Conservation (phyloP, 139 green algal species). For the Monoraphidium neglectum region DNA sequence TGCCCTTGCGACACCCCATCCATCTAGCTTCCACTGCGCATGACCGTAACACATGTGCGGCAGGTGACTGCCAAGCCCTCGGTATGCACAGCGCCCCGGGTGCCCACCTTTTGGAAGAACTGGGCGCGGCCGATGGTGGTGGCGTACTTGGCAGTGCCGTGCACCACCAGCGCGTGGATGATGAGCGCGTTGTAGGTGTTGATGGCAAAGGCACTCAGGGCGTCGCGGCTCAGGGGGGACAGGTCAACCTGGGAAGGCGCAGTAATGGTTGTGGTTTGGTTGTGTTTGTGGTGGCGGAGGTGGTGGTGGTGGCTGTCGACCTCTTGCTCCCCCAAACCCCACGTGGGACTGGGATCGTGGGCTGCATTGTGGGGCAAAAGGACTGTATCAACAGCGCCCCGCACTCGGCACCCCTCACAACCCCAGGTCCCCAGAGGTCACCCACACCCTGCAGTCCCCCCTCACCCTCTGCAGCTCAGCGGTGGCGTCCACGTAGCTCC, state of each 20-base stretch:
- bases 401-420: too few species aligned
- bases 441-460: not conserved
- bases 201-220: slow-evolving; percentile 88
- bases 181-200: slow-evolving; percentile 96
- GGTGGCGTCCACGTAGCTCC: slow-evolving; percentile 63
- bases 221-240: slow-evolving; percentile 46
- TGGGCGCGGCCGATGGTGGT: slow-evolving; percentile 28
- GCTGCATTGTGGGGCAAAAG: too few species aligned
- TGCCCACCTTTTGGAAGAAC: slow-evolving; percentile 50
- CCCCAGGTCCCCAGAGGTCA: too few species aligned
- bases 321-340: too few species aligned
- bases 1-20: too few species aligned
- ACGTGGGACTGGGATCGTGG: too few species aligned
- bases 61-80: not conserved
- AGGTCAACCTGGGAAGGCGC: slow-evolving; percentile 57
- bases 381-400: too few species aligned
- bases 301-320: too few species aligned
- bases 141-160: slow-evolving; percentile 25
- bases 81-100: not conserved
- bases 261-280: slow-evolving; percentile 2
- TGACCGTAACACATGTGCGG: too few species aligned
- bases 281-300: too few species aligned
- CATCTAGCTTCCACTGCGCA: too few species aligned
- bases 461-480: slow-evolving; percentile 74
- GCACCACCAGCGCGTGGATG: slow-evolving; percentile 73